phyloP scores from a whole-genome alignment of 768 basidiomycete genomes.

The Cubamyces sp. region DNA sequence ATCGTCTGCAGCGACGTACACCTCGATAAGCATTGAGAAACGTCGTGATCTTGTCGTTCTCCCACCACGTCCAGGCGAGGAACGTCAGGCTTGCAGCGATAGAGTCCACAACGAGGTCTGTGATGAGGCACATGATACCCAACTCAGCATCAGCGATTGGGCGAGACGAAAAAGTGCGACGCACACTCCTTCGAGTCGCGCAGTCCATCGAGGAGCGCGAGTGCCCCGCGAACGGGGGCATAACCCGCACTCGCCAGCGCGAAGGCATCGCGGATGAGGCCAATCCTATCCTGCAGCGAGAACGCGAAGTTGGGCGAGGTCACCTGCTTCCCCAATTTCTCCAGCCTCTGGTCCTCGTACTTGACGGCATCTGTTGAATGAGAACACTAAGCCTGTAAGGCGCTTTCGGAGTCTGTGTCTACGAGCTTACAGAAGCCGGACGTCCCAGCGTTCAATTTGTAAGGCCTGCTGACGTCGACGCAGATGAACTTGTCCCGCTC shows the following conservation, averaged over 20 bases:
- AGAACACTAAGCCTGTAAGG: neutral
- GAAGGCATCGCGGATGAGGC: conserved; percentile 81
- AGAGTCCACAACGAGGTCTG: conserved; percentile 78
- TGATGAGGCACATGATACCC: conserved; percentile 32
- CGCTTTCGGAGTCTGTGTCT: conserved; percentile 34
- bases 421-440: conserved; percentile 72
- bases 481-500: conserved; percentile 67
- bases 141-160: neutral
- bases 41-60: conserved; percentile 57
- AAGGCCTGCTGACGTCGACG: conserved; percentile 72
- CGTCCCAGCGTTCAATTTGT: conserved; percentile 90
- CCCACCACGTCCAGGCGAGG: conserved; percentile 80
- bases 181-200: conserved; percentile 76
- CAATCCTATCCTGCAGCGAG: conserved; percentile 84
- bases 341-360: conserved; percentile 79
- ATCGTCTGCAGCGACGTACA: conserved; percentile 42
- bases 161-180: conserved; percentile 31
- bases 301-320: conserved; percentile 64
- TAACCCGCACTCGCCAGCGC: conserved; percentile 82
- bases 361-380: conserved; percentile 69
- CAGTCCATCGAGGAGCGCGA: conserved; percentile 72
- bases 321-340: conserved; percentile 78
- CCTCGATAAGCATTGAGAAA: conserved; percentile 61
- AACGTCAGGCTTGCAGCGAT: conserved; percentile 57
- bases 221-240: conserved; percentile 70